Evolutionary conservation across 306 rosid genomes (phyloP), one percentile per base, ranked within the genome.

Genomic region (Gastrolobium bilobum): DNA sequence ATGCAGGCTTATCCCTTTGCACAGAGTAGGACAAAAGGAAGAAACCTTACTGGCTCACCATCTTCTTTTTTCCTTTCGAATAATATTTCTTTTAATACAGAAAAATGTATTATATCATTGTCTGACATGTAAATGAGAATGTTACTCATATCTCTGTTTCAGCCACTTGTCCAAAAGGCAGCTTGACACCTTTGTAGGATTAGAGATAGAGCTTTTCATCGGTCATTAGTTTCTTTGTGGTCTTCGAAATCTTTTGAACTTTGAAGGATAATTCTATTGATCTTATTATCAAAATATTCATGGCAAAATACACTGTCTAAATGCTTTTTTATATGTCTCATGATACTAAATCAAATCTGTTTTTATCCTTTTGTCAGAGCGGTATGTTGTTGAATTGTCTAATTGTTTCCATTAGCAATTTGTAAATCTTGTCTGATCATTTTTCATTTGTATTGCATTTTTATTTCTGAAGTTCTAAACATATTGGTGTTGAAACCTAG

Each of bases 401-500:
- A 40, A 40, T 50, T 61, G 42, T 61, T 56, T 82, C 52, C 76
- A 15, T 43, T 52, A 73, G 73, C 53, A 31, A 34, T 73, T 57
- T 59, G 68, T 77, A 58, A 66, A 48, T 57, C 39, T 71, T 69
- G 40, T 37, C 33, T 35, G 44, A 35, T 40, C 34, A 26, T 40
- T 59, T 56, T 56, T 54, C 47, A 11, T 57, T 56, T 68, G 39
- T 76, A 10, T 79, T 70, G 35, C 57, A 31, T 38, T 43, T 51
- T 64, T 44, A 52, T 82, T 64, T 71, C 68, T 44, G 58, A 73
- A 59, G 73, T 57, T 60, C 73, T 50, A 71, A 43, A 38, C 50
- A 30, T 68, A 61, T 70, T 54, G 58, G 11, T 60, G 73, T 73
- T 73, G 51, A 86, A 71, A 86, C 52, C 37, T 83, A 94, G 98